A percentile compares a stretch with the other conserved stretches of the same genome.
Conservation (phyloP, 768 basidiomycete species). For the Naematelia aurantialba region DNA sequence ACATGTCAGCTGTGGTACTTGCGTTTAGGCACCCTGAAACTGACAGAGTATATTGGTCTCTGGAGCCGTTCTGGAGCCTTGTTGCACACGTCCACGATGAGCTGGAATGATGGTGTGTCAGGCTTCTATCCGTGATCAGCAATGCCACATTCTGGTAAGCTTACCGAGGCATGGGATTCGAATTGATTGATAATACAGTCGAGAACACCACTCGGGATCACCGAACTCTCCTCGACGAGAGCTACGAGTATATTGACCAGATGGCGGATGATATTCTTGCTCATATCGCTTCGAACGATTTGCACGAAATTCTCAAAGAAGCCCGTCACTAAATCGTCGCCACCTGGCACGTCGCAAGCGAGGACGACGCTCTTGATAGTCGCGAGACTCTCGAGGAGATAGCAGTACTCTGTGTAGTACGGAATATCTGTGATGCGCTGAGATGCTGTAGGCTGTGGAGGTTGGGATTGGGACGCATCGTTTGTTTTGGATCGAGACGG, state of each 20-base stretch:
- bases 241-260: constrained; percentile 77
- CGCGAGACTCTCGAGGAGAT: constrained; percentile 86
- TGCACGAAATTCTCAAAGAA: constrained; percentile 80
- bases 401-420: constrained; percentile 89
- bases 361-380: constrained; percentile 92
- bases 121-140: constrained; percentile 20
- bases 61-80: constrained; percentile 78
- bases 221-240: constrained; percentile 77
- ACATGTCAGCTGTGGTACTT: constrained; percentile 5
- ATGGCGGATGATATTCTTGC: constrained; percentile 55
- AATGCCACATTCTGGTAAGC: background rate
- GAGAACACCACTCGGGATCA: constrained; percentile 72
- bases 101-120: constrained; percentile 58
- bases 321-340: constrained; percentile 72
- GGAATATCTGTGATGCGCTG: constrained; percentile 60
- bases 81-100: constrained; percentile 83
- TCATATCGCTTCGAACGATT: constrained; percentile 56
- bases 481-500: constrained; percentile 23
- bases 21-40: constrained; percentile 52
- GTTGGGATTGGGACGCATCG: constrained; percentile 22
- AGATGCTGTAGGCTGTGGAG: constrained; percentile 7
- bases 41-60: constrained; percentile 62
- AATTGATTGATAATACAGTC: constrained; percentile 83
- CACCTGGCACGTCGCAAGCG: constrained; percentile 81
- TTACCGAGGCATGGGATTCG: constrained; percentile 31